Base-by-base conservation (phyloP, 345 rosid genomes). In the Toxicodendron radicans region DNA sequence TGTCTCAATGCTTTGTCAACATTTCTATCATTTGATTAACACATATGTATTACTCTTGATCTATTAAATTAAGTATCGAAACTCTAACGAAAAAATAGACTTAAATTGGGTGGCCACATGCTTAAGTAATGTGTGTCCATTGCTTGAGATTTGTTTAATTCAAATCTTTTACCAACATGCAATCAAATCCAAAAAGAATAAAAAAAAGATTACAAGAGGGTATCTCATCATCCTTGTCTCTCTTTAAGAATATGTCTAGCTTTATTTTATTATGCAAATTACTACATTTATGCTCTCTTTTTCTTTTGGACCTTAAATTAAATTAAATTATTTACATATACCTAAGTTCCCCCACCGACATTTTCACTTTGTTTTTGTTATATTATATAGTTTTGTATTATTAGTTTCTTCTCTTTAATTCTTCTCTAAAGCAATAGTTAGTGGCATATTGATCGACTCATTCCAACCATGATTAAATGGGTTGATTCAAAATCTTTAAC, bases 201-300 rank as follows among this genome's bases (percentile, higher is more conserved):
- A 58, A 71, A 48, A 9, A 20, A 9, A 20, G 6, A 51, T 20
- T 68, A 69, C 35, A 3, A 45, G 62, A 66, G 53, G 64, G 81
- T n/a, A 76, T 83, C 79, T 81, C 85, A 62, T 73, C 89, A 76
- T 57, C 69, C 16, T 51, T 64, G 75, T 66, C 27, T 43, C 70
- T 56, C 60, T 63, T 78, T 71, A 27, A 56, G 43, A 27, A 30
- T 35, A 65, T 14, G 79, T 21, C 49, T 59, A 59, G n/a, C 48
- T 59, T 64, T 27, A 41, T 60, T 73, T 53, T 62, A 58, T 21
- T 57, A 60, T 60, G 10, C 3, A 14, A n/a, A 52, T 21, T 24
- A 23, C 17, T 46, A 53, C 18, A 49, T 57, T 21, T 2, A 24
- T 24, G 5, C 23, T 23, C 24, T 18, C 9, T 6, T 72, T 54